Conservation (phyloP, 192 early-diverging fungal genomes). For the Backusella macrospora region DNA sequence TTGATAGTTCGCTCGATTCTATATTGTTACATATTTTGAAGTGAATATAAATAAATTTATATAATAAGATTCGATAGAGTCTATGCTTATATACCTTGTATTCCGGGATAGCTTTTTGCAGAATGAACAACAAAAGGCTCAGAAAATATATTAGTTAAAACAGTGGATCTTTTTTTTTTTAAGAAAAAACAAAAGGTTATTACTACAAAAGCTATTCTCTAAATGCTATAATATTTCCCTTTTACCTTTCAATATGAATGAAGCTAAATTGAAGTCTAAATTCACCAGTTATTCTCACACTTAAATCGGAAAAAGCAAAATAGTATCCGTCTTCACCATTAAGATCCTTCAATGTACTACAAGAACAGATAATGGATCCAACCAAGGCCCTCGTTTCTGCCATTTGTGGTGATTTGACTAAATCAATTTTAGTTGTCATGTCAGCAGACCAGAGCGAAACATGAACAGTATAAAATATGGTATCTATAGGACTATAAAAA, state of each 20-base stretch:
- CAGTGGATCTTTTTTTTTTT: background rate
- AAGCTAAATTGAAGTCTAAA: conserved; percentile 47
- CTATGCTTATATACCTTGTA: conserved; percentile 15
- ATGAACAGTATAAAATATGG: conserved; percentile 9
- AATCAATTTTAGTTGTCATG: conserved; percentile 9
- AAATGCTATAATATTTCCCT: too few relatives aligned
- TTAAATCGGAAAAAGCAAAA: conserved; percentile 93
- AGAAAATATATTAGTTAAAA: background rate
- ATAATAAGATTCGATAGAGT: background rate
- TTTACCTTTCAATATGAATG: conserved; percentile 15
- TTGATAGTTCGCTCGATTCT: conserved; percentile 18
- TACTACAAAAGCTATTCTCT: background rate
- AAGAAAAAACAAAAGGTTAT: background rate
- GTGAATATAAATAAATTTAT: background rate
- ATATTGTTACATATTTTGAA: background rate
- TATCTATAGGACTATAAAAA: conserved; percentile 1
- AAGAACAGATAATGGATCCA: conserved; percentile 85
- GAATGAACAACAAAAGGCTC: conserved; percentile 24
- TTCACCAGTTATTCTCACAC: conserved; percentile 82
- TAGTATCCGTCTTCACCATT: conserved; percentile 80
- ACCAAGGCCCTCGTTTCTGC: conserved; percentile 59
- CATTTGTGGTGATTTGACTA: conserved; percentile 71
- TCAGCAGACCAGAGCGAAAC: conserved; percentile 18
- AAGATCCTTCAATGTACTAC: conserved; percentile 79
- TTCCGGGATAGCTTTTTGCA: conserved; percentile 16